Evolutionary conservation across 148 eudicot genomes (phyloP).

Genomic region (Amaranthus palmeri): DNA sequence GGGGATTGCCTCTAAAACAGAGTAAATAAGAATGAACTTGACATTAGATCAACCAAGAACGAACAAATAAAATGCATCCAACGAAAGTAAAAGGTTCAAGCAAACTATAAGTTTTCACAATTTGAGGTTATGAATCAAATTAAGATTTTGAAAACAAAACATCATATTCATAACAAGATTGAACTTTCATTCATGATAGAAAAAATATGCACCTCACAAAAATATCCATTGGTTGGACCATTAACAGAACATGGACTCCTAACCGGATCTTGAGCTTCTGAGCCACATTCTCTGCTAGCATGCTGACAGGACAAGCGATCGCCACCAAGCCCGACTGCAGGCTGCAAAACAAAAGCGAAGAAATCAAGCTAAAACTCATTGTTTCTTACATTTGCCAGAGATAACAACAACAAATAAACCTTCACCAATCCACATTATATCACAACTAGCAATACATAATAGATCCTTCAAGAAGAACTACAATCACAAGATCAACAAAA

Average conservation of each 20-base stretch:
- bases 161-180: neutral
- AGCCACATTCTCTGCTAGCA: constrained; percentile 37
- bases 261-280: constrained; percentile 43
- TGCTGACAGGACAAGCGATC: constrained; percentile 42
- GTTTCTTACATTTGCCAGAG: neutral
- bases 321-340: constrained; percentile 38
- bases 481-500: neutral
- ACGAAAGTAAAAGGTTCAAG: too few species aligned
- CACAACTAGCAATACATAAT: neutral
- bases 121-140: too few species aligned
- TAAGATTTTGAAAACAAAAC: neutral
- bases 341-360: constrained; percentile 38
- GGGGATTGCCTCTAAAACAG: constrained; percentile 49
- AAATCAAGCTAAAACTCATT: neutral
- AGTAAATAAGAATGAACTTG: constrained; percentile 11
- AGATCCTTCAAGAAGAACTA: neutral
- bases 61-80: neutral
- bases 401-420: neutral
- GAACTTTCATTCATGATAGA: neutral
- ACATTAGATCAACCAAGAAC: constrained; percentile 11
- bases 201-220: constrained; percentile 45
- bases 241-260: constrained; percentile 64
- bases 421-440: neutral
- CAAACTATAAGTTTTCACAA: too few species aligned
- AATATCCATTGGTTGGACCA: constrained; percentile 54